A percentile compares a stretch with the other conserved stretches of the same genome.
Evolutionary conservation across 2,329 filamentous ascomycete species (phyloP).

Genomic region (Aspergillus thermomutatus): DNA sequence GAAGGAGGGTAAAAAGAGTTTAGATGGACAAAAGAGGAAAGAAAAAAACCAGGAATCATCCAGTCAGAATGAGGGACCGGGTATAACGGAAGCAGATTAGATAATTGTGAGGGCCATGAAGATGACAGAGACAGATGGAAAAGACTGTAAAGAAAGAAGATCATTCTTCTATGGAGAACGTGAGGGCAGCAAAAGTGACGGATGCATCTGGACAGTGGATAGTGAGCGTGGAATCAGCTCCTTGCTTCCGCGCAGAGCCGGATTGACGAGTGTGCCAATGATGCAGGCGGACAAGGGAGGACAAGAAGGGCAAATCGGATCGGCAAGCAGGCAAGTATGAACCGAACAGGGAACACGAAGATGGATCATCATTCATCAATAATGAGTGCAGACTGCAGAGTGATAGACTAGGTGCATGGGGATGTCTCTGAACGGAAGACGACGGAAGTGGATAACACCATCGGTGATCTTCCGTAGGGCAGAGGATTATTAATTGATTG

Average conservation of each 20-base stretch:
- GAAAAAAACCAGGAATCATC: conserved; percentile 11
- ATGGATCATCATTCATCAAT: too few species aligned
- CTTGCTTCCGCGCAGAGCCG: conserved; percentile 22
- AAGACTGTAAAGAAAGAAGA: conserved; percentile 3
- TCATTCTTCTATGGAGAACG: background rate
- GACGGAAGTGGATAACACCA: background rate
- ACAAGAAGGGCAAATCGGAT: background rate
- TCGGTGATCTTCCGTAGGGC: background rate
- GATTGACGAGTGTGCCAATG: background rate
- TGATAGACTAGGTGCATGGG: too few species aligned
- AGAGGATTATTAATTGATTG: background rate
- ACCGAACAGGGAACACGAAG: background rate
- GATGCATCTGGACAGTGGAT: conserved; percentile 15
- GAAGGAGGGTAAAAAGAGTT: background rate
- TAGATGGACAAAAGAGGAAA: conserved; percentile 2
- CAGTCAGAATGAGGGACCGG: conserved; percentile 20
- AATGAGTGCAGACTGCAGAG: too few species aligned
- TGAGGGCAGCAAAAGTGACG: conserved; percentile 10
- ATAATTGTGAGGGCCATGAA: conserved; percentile 14
- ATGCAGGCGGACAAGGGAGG: background rate
- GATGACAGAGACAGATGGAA: background rate
- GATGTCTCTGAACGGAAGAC: background rate
- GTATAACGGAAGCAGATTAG: conserved; percentile 21
- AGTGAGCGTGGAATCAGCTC: conserved; percentile 6
- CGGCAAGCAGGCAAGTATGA: background rate